Conservation (phyloP, 805 yeast genomes). For the Cyberlindnera xishuangbannaensis region DNA sequence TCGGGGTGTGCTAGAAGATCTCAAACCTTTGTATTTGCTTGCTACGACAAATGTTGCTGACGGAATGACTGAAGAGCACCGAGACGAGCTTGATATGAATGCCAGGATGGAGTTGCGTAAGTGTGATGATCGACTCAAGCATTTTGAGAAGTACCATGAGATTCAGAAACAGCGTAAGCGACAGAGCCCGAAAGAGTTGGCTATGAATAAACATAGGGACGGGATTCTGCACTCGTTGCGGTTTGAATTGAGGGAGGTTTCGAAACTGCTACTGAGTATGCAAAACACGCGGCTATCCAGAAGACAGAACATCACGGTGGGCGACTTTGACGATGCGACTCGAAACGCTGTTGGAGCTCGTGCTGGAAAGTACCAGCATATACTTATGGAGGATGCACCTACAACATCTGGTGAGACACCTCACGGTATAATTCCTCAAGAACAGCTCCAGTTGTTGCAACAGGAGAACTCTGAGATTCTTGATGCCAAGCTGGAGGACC, state of each 20-base stretch:
- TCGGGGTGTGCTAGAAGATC: slow-evolving; percentile 20
- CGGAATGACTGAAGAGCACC: slow-evolving; percentile 38
- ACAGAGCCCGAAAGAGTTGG: slow-evolving; percentile 11
- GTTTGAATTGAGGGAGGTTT: slow-evolving; percentile 20
- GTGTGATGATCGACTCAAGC: slow-evolving; percentile 43
- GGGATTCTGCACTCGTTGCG: slow-evolving; percentile 20
- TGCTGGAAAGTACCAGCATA: slow-evolving; percentile 11
- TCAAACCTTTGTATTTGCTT: slow-evolving; percentile 26
- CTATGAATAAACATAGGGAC: slow-evolving; percentile 17
- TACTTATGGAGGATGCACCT: slow-evolving; percentile 1
- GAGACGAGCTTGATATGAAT: slow-evolving; percentile 52
- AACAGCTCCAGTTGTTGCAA: slow-evolving; percentile 53
- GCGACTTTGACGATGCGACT: too few species aligned
- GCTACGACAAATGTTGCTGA: slow-evolving; percentile 15
- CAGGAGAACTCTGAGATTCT: slow-evolving; percentile 53
- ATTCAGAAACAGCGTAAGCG: slow-evolving; percentile 41
- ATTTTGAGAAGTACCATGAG: slow-evolving; percentile 44
- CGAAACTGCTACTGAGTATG: slow-evolving; percentile 20
- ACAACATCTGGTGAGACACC: slow-evolving; percentile 2
- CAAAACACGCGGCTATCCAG: slow-evolving; percentile 25
- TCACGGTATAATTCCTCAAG: slow-evolving; percentile 30
- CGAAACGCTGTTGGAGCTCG: slow-evolving; percentile 21
- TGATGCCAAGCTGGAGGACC: slow-evolving; percentile 51
- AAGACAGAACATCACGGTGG: slow-evolving; percentile 17
- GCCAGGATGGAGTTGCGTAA: slow-evolving; percentile 46